Conservation (phyloP, 148 eudicot genomes). For the Beta vulgaris region DNA sequence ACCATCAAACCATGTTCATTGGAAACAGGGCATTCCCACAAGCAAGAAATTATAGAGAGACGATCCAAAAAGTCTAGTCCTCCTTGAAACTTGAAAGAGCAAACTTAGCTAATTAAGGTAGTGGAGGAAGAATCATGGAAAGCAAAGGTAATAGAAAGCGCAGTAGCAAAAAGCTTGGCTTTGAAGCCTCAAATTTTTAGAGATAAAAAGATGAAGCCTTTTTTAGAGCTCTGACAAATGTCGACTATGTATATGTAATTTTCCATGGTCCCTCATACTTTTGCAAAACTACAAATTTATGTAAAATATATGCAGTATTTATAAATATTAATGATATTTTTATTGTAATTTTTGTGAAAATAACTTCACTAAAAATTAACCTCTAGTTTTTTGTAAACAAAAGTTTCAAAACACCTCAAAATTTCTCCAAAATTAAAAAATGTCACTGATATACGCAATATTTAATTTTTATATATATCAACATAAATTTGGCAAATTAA, state of each 20-base stretch:
- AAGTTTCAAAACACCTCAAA: too few species aligned
- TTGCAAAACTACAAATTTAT: background rate
- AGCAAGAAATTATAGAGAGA: slow-evolving; percentile 7
- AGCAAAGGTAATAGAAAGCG: slow-evolving; percentile 27
- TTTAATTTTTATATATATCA: too few species aligned
- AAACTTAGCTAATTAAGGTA: background rate
- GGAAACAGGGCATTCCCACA: background rate
- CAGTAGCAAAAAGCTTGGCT: slow-evolving; percentile 31
- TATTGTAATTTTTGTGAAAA: too few species aligned
- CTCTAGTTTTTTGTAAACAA: too few species aligned
- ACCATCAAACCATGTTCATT: background rate
- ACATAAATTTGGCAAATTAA: too few species aligned
- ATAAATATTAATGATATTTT: too few species aligned
- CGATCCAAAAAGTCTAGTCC: background rate
- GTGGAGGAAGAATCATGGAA: slow-evolving; percentile 37
- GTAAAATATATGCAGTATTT: too few species aligned
- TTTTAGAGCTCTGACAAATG: slow-evolving; percentile 27
- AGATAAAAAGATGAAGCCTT: slow-evolving; percentile 25
- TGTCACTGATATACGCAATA: too few species aligned
- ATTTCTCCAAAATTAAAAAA: too few species aligned
- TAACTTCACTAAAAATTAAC: too few species aligned
- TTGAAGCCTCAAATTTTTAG: slow-evolving; percentile 25
- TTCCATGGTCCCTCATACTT: background rate
- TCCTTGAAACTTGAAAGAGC: background rate
- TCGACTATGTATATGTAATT: slow-evolving; percentile 11